Percentiles rank a stretch among this genome's conserved stretches.
These are phyloP conservation scores for Xylariaceae sp. DNA, from an alignment of 2,329 filamentous ascomycete genomes.

Conservation along the genomic window DNA sequence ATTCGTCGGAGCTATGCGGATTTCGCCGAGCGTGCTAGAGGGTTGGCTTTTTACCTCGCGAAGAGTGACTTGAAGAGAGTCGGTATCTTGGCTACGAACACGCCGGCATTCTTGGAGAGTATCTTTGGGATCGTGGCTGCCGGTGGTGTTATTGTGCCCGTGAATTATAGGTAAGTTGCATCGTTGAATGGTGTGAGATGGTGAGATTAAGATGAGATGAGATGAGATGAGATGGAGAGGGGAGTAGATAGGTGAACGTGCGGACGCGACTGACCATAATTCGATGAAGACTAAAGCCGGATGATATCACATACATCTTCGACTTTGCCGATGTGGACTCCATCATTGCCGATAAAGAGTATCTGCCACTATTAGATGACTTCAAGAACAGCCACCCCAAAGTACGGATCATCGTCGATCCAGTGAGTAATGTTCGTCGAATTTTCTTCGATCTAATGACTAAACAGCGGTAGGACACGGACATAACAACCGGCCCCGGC, in stretches of 20 bases:
- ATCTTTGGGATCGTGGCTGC: conserved; percentile 85
- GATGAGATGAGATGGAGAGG: background rate
- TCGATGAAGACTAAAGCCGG: conserved; percentile 39
- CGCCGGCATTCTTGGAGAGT: conserved; percentile 86
- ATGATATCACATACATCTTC: conserved; percentile 90
- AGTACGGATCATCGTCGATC: conserved; percentile 72
- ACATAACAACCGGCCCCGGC: conserved; percentile 67
- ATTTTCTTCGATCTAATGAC: background rate
- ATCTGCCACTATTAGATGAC: conserved; percentile 61
- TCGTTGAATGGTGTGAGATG: too few relatives aligned
- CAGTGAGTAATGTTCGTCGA: conserved; percentile 32
- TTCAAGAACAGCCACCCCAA: conserved; percentile 59
- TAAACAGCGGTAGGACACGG: conserved; percentile 62
- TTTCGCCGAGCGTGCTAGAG: conserved; percentile 79
- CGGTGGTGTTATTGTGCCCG: conserved; percentile 70
- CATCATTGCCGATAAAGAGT: conserved; percentile 86
- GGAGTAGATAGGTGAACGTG: background rate
- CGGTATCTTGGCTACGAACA: conserved; percentile 86
- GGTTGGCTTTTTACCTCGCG: conserved; percentile 81
- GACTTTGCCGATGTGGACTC: conserved; percentile 79
- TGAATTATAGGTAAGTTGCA: conserved; percentile 43
- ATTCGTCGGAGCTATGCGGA: conserved; percentile 76
- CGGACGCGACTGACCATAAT: conserved; percentile 1
- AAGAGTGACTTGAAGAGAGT: conserved; percentile 72
- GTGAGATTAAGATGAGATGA: background rate